Percentiles rank a stretch among this genome's conserved stretches.
These are phyloP conservation scores for Anthracocystis panici-leucophaei DNA, from an alignment of 1,284 basidiomycete genomes.

Conservation along the genomic window DNA sequence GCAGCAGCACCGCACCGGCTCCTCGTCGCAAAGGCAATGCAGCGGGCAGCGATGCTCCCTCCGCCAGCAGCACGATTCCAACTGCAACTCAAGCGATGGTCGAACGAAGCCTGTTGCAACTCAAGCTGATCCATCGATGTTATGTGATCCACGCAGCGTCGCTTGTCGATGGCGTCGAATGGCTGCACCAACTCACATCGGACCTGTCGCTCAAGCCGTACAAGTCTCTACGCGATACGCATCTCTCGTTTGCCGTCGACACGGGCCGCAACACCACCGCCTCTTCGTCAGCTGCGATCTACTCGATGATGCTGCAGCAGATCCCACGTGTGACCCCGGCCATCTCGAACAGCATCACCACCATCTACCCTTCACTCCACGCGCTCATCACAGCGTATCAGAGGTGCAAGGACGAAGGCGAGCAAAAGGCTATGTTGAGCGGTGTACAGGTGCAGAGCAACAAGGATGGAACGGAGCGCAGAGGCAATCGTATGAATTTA, in stretches of 20 bases:
- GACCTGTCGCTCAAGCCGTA: conserved; percentile 48
- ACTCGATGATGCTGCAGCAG: conserved; percentile 42
- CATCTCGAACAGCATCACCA: conserved; percentile 34
- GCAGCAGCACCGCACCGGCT: conserved; percentile 8
- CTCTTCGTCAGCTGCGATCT: conserved; percentile 19
- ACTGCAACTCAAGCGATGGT: conserved; percentile 18
- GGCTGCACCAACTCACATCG: conserved; percentile 39
- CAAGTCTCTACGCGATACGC: conserved; percentile 43
- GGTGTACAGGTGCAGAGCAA: conserved; percentile 31
- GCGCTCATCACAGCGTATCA: conserved; percentile 31
- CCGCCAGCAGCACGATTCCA: background rate
- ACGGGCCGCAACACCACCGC: conserved; percentile 42
- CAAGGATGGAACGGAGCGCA: conserved; percentile 35
- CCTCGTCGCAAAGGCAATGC: conserved; percentile 19
- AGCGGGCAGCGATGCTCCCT: background rate
- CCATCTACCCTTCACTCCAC: conserved; percentile 32
- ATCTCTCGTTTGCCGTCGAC: conserved; percentile 48
- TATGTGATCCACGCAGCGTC: conserved; percentile 45
- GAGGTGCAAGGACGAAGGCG: conserved; percentile 12
- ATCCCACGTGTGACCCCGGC: conserved; percentile 46
- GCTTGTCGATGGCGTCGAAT: conserved; percentile 40
- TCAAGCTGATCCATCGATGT: conserved; percentile 46
- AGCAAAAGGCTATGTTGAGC: conserved; percentile 20
- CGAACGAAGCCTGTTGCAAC: conserved; percentile 31
- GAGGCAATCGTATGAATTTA: conserved; percentile 22